phyloP scores from a whole-genome alignment of 768 basidiomycete genomes.

The Psilocybe sp. region DNA sequence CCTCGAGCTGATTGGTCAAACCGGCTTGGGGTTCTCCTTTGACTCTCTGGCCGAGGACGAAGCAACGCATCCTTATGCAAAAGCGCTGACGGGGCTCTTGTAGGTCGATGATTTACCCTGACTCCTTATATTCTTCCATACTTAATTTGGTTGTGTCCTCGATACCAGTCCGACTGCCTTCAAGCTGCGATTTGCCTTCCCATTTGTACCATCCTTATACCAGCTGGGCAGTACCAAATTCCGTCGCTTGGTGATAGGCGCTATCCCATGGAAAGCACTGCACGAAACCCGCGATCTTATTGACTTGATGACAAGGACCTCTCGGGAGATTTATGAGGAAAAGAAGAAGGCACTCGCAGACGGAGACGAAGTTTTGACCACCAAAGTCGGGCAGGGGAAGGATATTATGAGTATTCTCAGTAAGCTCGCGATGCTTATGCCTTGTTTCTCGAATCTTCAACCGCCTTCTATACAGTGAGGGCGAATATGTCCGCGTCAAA shows the following conservation, averaged over 20 bases:
- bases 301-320: slow-evolving; percentile 31
- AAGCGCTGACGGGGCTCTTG: slow-evolving; percentile 28
- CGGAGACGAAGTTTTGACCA: slow-evolving; percentile 29
- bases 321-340: slow-evolving; percentile 30
- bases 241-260: slow-evolving; percentile 26
- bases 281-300: slow-evolving; percentile 28
- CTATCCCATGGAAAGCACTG: slow-evolving; percentile 27
- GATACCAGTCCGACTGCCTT: too few species aligned
- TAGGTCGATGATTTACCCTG: slow-evolving; percentile 12
- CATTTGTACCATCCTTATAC: too few species aligned
- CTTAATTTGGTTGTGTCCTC: neutral
- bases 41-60: slow-evolving; percentile 34
- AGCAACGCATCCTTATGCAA: slow-evolving; percentile 27
- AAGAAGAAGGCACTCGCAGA: slow-evolving; percentile 33
- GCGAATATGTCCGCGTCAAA: slow-evolving; percentile 29
- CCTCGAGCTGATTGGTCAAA: slow-evolving; percentile 50
- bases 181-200: too few species aligned
- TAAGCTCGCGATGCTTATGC: slow-evolving; percentile 18
- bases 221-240: too few species aligned
- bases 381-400: slow-evolving; percentile 36
- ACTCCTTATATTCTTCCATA: neutral
- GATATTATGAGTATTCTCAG: slow-evolving; percentile 47
- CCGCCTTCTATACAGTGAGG: slow-evolving; percentile 22
- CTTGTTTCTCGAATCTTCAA: neutral
- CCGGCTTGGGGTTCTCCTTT: slow-evolving; percentile 43